Percentiles rank a stretch among this genome's conserved stretches.
Evolutionary conservation across 1,284 basidiomycete genomes (phyloP).

Genomic region (Sporisorium sorghi): DNA sequence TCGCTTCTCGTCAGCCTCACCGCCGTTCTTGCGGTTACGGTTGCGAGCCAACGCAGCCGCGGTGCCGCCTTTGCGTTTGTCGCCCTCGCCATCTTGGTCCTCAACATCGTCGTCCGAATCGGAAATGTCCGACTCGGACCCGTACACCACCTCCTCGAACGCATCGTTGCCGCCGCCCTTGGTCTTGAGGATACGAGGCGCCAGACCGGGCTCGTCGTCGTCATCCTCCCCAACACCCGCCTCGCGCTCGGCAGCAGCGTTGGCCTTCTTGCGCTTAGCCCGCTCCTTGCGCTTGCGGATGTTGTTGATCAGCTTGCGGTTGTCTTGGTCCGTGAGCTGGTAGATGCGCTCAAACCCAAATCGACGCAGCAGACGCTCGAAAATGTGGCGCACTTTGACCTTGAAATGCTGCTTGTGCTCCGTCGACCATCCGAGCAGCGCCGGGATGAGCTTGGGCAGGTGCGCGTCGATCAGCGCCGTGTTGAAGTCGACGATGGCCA

Average conservation of each 20-base stretch:
- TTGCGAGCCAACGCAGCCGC: conserved; percentile 40
- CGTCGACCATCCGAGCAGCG: conserved; percentile 89
- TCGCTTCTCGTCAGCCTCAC: conserved; percentile 27
- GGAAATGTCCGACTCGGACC: conserved; percentile 62
- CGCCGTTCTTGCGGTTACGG: conserved; percentile 40
- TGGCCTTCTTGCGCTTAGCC: conserved; percentile 75
- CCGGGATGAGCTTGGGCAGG: conserved; percentile 82
- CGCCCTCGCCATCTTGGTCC: conserved; percentile 34
- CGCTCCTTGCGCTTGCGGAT: conserved; percentile 92
- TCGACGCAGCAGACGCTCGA: conserved; percentile 92
- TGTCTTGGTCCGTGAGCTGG: conserved; percentile 75
- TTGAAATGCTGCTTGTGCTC: conserved; percentile 99
- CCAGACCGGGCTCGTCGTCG: conserved; percentile 46
- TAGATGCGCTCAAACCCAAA: conserved; percentile 87
- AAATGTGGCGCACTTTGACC: conserved; percentile 92
- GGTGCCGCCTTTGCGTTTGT: conserved; percentile 34
- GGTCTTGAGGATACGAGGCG: conserved; percentile 48
- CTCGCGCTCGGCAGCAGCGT: conserved; percentile 72
- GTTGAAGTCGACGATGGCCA: conserved; percentile 86
- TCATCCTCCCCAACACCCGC: conserved; percentile 41
- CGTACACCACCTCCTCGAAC: conserved; percentile 68
- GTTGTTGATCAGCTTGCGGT: conserved; percentile 83
- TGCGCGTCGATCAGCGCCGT: conserved; percentile 79
- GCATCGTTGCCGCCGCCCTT: conserved; percentile 66
- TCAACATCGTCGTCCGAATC: conserved; percentile 60